Evolutionary conservation across 768 basidiomycete genomes (phyloP).

Genomic region (Multifurca ochricompacta): DNA sequence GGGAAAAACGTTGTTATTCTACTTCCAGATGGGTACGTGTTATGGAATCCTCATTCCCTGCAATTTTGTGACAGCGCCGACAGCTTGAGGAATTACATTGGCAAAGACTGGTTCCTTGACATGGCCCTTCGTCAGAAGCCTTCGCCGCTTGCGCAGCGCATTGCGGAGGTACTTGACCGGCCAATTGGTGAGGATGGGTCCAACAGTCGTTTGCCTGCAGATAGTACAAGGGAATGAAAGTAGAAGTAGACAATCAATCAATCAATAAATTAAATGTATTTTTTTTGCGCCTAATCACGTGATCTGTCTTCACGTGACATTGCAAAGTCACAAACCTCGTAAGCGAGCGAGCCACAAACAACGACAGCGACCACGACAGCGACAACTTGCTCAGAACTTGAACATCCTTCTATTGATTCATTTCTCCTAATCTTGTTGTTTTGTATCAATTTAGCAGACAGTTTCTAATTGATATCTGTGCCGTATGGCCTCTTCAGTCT

Average conservation of each 20-base stretch:
- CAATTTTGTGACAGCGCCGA: not conserved
- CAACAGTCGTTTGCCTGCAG: not conserved
- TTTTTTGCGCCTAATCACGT: not conserved
- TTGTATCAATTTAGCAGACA: constrained; percentile 10
- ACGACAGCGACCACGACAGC: not conserved
- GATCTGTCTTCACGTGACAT: not conserved
- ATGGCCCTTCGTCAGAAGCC: constrained; percentile 51
- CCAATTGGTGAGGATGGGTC: not conserved
- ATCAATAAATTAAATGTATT: not conserved
- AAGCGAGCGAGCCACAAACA: too few relatives aligned
- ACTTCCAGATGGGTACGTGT: constrained; percentile 79
- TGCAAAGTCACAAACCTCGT: too few relatives aligned
- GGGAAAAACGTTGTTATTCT: constrained; percentile 86
- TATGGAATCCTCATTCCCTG: not conserved
- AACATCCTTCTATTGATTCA: not conserved
- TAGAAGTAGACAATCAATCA: too few relatives aligned
- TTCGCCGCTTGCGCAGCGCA: constrained; percentile 43
- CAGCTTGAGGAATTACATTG: constrained; percentile 91
- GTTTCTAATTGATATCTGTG: constrained; percentile 22
- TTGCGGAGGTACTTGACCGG: constrained; percentile 34
- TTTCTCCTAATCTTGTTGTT: constrained; percentile 5
- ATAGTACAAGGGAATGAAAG: too few relatives aligned
- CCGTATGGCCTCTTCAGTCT: constrained; percentile 85
- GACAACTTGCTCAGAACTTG: not conserved
- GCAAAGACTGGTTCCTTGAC: constrained; percentile 84